Evolutionary conservation across 179 eudicot species (phyloP).

Genomic region (Silene noctiflora): DNA sequence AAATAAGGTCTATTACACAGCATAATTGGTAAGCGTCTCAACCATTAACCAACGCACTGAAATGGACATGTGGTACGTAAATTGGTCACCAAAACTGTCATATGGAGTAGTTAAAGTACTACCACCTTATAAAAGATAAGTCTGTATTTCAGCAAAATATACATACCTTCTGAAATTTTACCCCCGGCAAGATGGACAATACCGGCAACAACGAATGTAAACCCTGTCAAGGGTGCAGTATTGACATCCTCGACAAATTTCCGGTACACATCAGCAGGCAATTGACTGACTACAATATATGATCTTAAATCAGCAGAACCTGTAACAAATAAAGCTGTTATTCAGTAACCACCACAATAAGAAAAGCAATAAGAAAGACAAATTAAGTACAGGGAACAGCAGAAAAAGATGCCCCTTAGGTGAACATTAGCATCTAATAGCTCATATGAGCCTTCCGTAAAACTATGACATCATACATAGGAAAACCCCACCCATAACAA

Average conservation of each 20-base stretch:
- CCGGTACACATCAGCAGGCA: conserved; percentile 59
- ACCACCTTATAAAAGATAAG: background rate
- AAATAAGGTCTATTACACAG: background rate
- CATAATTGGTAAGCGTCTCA: background rate
- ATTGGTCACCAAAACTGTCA: no score
- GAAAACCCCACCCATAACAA: background rate
- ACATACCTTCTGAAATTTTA: conserved; percentile 72
- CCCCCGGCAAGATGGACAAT: conserved; percentile 80
- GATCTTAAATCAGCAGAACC: conserved; percentile 68
- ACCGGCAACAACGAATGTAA: conserved; percentile 63
- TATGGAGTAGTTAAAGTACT: background rate
- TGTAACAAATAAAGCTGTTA: conserved; percentile 23
- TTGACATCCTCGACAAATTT: conserved; percentile 65
- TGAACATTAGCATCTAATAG: background rate
- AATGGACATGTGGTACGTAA: no score
- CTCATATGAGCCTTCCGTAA: background rate
- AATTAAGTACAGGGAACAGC: background rate
- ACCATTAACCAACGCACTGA: background rate
- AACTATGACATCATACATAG: background rate
- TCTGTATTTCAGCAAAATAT: background rate
- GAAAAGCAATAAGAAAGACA: background rate
- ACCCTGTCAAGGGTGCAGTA: conserved; percentile 59
- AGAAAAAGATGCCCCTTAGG: background rate
- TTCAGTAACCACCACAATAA: background rate
- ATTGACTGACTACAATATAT: conserved; percentile 65